Base-by-base conservation (phyloP, 768 basidiomycete species). In the Lenzites betulinus region DNA sequence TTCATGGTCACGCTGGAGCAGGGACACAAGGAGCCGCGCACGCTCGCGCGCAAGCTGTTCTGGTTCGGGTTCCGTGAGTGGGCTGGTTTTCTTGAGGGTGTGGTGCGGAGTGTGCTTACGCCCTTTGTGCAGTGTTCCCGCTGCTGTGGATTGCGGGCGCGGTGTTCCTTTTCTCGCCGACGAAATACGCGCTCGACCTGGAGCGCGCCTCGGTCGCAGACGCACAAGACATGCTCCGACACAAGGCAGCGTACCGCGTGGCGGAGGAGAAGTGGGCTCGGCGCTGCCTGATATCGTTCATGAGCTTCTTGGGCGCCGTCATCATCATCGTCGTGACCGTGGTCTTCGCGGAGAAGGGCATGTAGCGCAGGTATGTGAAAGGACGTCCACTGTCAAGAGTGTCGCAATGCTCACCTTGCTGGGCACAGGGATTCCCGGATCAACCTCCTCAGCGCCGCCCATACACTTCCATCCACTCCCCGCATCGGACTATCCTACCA, bases 231-330 rank as follows among this genome's bases (percentile, higher is more conserved):
- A 43, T 56, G 49, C 42, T 47, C 15, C 54, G 48, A 7, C 54
- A 54, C 39, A 48, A 48, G 12, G 49, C 30, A 11, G 59, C 53
- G 39, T 54, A 61, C 49, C 59, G 53, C 22, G 51, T 35, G 7
- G 55, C 61, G n/a, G 62, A 63, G 43, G 57, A 54, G 36, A 49
- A 47, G 25, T 63, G 62, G 62, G 62, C 62, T 30, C 41, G 39
- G 15, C 62, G 62, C 48, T 63, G 62, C 36, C 39, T 59, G 18
- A 54, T 57, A 46, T 52, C 48, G 13, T 51, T 15, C 38, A 41
- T 50, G 25, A 41, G 22, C 22, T 48, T 59, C 39, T 20, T 54
- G 11, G 51, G n/a, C 15, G 18, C 47, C 6, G 33, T 52, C 12
- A 26, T 28, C 13, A 38, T 62, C 46, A 23, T 62, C 38, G 47